Base-by-base conservation (phyloP, 371 early-diverging fungal genomes). In the Syncephalastrum sp. region DNA sequence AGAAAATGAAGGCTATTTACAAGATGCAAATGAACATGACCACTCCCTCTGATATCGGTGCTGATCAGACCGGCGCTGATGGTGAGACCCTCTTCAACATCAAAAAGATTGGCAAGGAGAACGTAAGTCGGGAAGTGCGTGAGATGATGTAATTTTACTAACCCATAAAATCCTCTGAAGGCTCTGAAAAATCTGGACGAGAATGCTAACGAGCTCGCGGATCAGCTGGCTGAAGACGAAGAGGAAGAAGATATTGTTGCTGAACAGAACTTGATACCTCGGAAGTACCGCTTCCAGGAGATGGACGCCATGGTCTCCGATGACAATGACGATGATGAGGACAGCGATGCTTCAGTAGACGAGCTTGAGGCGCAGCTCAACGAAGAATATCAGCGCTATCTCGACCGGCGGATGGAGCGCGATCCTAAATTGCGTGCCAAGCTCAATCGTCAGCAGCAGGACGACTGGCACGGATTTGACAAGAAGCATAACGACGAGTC, bases 1-100 rank as follows among this genome's bases (percentile, higher is more conserved):
- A 91, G 72, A 84, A 87, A 51, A 90, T 89, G 61, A 93, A 92
- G 76, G 79, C 85, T 56, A 80, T 94, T 19, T 75, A 91, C 54
- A 89, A 93, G 56, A 80, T 97, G 83, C 93, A 93, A 60, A 69
- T 96, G 50, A 93, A 94, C 50, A 98, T 98, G 98, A 83, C 84
- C 43, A 86, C 91, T 4, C 94, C 97, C 15, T 81, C 80, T 1
- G 98, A 97, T 50, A 88, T 93, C 64, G 93, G 88, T 59, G 67
- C 86, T 60, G 93, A 92, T 59, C 85, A 88, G 53, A 77, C 82
- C 60, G 91, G 82, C 52, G 74, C 77, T 17, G 85, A 81, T 41
- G 86, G 72, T 14, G 82, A 83, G 24, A 68, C 79, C 6, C 64
- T 87, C 13, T 90, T 88, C 65, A 77, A 79, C 19, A 68, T 84